Conservation (phyloP, 768 basidiomycete species). For the Boletus sp. region DNA sequence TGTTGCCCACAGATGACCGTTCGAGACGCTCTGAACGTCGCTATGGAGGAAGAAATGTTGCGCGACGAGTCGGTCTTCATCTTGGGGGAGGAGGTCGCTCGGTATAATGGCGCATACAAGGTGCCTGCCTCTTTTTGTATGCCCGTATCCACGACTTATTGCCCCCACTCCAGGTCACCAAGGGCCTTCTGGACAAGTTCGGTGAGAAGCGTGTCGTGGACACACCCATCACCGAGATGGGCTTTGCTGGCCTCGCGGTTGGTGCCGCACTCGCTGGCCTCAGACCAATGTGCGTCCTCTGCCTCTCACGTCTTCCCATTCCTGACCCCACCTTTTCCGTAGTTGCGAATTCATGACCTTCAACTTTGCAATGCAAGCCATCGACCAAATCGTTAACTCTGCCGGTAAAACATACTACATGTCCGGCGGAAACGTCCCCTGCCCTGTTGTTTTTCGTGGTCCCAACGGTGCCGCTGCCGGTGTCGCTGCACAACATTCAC, state of each 20-base stretch:
- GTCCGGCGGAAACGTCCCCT: constrained; percentile 98
- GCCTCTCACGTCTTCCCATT: neutral
- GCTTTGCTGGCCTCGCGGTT: constrained; percentile 94
- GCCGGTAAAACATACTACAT: constrained; percentile 99
- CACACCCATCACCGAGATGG: constrained; percentile 97
- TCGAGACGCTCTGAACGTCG: constrained; percentile 93
- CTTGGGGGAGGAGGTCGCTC: constrained; percentile 96
- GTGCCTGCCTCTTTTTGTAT: constrained; percentile 34
- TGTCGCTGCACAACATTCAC: constrained; percentile 96
- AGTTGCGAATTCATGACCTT: constrained; percentile 99
- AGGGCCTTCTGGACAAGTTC: constrained; percentile 98
- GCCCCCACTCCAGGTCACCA: constrained; percentile 69
- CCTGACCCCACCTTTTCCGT: constrained; percentile 8
- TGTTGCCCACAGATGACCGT: constrained; percentile 78
- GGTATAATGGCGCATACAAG: constrained; percentile 98
- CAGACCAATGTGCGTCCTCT: constrained; percentile 70
- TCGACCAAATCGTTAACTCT: constrained; percentile 99
- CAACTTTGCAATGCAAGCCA: constrained; percentile 99
- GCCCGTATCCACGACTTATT: constrained; percentile 11
- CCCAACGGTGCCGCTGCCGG: constrained; percentile 98
- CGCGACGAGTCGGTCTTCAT: constrained; percentile 94
- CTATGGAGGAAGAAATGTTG: constrained; percentile 99
- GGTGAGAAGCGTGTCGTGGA: constrained; percentile 98
- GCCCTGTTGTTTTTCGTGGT: constrained; percentile 98
- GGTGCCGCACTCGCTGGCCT: constrained; percentile 94